Percentiles rank a stretch among this genome's conserved stretches.
Evolutionary conservation across 2,329 filamentous ascomycete species (phyloP).

Genomic region (Pyrenochaeta sp.): DNA sequence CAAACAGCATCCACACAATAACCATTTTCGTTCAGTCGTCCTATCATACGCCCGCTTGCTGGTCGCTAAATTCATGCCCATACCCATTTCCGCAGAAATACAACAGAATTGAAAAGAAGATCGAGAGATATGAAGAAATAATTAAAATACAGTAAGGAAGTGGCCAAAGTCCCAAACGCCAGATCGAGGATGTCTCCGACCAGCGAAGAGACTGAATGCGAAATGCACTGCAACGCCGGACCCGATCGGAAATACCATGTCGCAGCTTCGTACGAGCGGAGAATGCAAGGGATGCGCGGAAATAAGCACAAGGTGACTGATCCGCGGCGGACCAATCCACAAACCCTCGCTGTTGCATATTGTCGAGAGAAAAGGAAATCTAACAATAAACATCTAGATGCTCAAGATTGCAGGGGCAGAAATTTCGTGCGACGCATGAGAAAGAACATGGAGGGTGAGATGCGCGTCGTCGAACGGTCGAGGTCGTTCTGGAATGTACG

Average conservation of each 20-base stretch:
- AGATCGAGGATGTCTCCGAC: slow-evolving; percentile 10
- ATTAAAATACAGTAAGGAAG: slow-evolving; percentile 12
- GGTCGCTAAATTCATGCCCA: slow-evolving; percentile 13
- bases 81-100: background rate
- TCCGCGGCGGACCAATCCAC: slow-evolving; percentile 1
- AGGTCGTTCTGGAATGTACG: slow-evolving; percentile 32
- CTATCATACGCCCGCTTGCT: slow-evolving; percentile 13
- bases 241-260: slow-evolving; percentile 1
- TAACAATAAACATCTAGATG: background rate
- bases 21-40: slow-evolving; percentile 18
- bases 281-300: slow-evolving; percentile 1
- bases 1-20: slow-evolving; percentile 4
- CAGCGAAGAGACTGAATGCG: slow-evolving; percentile 20
- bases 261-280: background rate
- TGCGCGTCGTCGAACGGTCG: slow-evolving; percentile 22
- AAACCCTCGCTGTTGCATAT: slow-evolving; percentile 5
- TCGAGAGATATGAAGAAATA: slow-evolving; percentile 11
- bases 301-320: slow-evolving; percentile 4
- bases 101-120: background rate
- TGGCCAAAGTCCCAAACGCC: slow-evolving; percentile 3
- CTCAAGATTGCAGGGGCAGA: slow-evolving; percentile 9
- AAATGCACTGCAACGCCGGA: slow-evolving; percentile 5
- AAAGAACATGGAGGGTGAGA: slow-evolving; percentile 4
- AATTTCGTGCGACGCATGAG: slow-evolving; percentile 14
- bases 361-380: background rate